Evolutionary conservation across 352 stramenopile genomes (phyloP).

Genomic region (Globisporangium sylvaticum): DNA sequence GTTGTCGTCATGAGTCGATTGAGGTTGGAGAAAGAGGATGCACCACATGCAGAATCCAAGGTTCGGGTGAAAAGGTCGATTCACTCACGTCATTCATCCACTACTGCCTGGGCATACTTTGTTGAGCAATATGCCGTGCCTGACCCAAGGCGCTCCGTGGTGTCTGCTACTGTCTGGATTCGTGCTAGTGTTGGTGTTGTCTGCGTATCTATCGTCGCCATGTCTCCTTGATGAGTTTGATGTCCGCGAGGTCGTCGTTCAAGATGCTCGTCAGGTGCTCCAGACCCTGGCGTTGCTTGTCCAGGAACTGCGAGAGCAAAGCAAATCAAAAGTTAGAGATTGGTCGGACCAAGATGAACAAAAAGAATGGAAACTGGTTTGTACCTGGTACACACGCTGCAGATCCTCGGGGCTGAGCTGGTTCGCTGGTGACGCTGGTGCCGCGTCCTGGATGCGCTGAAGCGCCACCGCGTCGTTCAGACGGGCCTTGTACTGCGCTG

Average conservation of each 20-base stretch:
- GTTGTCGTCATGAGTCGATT: no score
- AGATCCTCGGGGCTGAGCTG: conserved; percentile 75
- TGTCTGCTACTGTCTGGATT: background rate
- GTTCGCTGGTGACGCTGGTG: conserved; percentile 27
- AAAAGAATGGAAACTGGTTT: background rate
- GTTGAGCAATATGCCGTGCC: background rate
- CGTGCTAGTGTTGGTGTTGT: background rate
- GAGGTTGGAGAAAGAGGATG: no score
- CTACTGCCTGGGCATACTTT: background rate
- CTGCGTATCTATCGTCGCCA: conserved; percentile 55
- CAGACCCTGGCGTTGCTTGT: conserved; percentile 82
- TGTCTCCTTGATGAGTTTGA: conserved; percentile 86
- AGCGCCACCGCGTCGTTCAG: conserved; percentile 75
- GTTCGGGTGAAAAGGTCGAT: background rate
- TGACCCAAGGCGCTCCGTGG: background rate
- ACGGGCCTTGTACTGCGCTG: conserved; percentile 85
- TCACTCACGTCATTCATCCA: background rate
- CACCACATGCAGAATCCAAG: no score
- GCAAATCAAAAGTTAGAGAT: conserved; percentile 10
- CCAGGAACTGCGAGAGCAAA: conserved; percentile 49
- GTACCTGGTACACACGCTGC: conserved; percentile 71
- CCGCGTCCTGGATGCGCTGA: conserved; percentile 61
- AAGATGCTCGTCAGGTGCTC: conserved; percentile 81
- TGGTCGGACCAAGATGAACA: background rate
- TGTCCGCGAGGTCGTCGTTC: conserved; percentile 82